Conservation (phyloP, 2,329 filamentous ascomycete species). For the Diaporthe vaccinii region DNA sequence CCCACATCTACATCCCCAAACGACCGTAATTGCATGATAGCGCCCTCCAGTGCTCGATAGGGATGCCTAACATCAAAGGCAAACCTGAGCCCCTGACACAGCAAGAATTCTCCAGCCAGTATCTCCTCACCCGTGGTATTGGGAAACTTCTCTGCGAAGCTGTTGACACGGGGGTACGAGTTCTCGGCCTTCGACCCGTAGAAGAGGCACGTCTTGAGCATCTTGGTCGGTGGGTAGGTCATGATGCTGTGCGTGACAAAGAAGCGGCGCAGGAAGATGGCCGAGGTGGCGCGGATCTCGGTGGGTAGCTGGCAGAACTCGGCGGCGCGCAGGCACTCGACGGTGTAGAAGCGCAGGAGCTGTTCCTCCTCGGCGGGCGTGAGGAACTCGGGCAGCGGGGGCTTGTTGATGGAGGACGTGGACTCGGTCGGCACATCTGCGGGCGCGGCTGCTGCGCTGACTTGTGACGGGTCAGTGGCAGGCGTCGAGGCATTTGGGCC, state of each 20-base stretch:
- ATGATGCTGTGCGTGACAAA: slow-evolving; percentile 96
- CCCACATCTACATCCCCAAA: slow-evolving; percentile 71
- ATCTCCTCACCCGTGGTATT: slow-evolving; percentile 84
- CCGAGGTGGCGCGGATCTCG: slow-evolving; percentile 78
- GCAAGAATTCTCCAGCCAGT: slow-evolving; percentile 89
- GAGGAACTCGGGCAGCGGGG: slow-evolving; percentile 79
- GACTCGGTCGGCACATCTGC: slow-evolving; percentile 38
- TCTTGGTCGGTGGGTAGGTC: slow-evolving; percentile 92
- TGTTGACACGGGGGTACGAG: slow-evolving; percentile 74
- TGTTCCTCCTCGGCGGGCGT: slow-evolving; percentile 86
- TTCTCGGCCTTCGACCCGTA: slow-evolving; percentile 95
- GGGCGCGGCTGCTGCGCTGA: slow-evolving; percentile 30
- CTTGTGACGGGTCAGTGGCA: slow-evolving; percentile 31
- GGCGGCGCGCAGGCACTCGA: slow-evolving; percentile 69
- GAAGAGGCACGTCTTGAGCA: slow-evolving; percentile 91
- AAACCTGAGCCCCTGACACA: slow-evolving; percentile 93
- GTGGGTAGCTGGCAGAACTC: slow-evolving; percentile 66
- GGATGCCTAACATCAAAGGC: slow-evolving; percentile 95
- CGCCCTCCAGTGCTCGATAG: slow-evolving; percentile 87
- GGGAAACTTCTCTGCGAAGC: slow-evolving; percentile 77
- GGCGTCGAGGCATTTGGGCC: slow-evolving; percentile 44
- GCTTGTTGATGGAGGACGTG: slow-evolving; percentile 46
- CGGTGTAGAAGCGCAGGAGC: slow-evolving; percentile 83
- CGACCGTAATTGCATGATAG: slow-evolving; percentile 83
- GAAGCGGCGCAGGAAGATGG: slow-evolving; percentile 92